These are phyloP conservation scores for Exophiala lecanii-corni DNA, from an alignment of 2,329 filamentous ascomycete genomes.

Conservation along the genomic window DNA sequence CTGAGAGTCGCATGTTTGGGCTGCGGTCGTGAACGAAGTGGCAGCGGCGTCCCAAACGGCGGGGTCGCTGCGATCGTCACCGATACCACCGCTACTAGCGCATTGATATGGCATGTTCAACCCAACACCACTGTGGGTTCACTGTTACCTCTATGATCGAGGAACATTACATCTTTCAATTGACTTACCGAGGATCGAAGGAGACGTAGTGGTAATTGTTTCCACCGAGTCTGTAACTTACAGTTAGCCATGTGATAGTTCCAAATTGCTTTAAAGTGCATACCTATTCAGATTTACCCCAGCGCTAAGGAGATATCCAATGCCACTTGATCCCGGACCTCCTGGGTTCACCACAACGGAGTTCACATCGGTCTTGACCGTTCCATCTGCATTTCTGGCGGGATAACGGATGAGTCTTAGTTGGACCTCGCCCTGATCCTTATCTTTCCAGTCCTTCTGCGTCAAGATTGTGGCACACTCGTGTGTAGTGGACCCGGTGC, in stretches of 20 bases:
- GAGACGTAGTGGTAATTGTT: conserved; percentile 27
- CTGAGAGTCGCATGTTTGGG: conserved; percentile 2
- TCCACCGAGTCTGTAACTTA: conserved; percentile 7
- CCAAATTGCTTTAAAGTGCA: neutral
- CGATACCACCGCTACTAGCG: too few relatives aligned
- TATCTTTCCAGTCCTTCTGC: conserved; percentile 24
- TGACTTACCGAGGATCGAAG: conserved; percentile 32
- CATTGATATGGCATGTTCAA: too few relatives aligned
- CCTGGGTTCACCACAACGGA: conserved; percentile 22
- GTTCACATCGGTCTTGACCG: too few relatives aligned
- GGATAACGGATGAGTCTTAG: conserved; percentile 24
- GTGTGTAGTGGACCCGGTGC: too few relatives aligned
- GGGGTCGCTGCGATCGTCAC: too few relatives aligned
- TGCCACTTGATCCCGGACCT: conserved; percentile 8
- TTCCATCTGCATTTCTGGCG: conserved; percentile 10
- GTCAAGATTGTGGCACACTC: conserved; percentile 22
- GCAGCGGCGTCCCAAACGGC: too few relatives aligned
- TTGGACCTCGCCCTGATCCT: conserved; percentile 11
- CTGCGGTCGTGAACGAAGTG: neutral
- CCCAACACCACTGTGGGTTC: neutral
- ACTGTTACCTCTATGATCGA: neutral
- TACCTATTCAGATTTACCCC: neutral
- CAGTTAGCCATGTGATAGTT: neutral
- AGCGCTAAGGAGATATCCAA: neutral
- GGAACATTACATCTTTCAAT: conserved; percentile 4